phyloP scores from a whole-genome alignment of 495 filamentous ascomycete genomes.

The Talaromyces stipitatus region DNA sequence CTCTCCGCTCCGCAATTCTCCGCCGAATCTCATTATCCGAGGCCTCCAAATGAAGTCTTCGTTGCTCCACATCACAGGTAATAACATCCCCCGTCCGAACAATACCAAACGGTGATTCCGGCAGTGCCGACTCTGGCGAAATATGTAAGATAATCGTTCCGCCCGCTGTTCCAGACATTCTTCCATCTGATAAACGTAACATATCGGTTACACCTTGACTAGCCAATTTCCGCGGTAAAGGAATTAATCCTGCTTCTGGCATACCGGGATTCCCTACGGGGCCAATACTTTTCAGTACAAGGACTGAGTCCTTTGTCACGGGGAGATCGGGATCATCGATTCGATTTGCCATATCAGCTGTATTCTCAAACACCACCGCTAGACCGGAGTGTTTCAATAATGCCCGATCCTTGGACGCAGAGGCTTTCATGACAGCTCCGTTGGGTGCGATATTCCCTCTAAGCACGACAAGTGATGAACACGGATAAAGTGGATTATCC shows the following conservation, averaged over 20 bases:
- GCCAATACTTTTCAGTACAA: slow-evolving; percentile 55
- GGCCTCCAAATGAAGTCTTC: slow-evolving; percentile 39
- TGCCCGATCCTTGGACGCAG: slow-evolving; percentile 46
- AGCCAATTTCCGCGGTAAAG: slow-evolving; percentile 56
- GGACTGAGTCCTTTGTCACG: slow-evolving; percentile 44
- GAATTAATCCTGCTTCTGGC: slow-evolving; percentile 56
- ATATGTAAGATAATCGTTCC: slow-evolving; percentile 63
- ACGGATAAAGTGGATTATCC: slow-evolving; percentile 43
- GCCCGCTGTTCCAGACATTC: slow-evolving; percentile 63
- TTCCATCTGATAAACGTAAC: slow-evolving; percentile 57
- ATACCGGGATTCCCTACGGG: slow-evolving; percentile 60
- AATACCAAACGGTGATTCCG: slow-evolving; percentile 50
- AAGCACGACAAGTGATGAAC: slow-evolving; percentile 46
- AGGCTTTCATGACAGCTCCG: slow-evolving; percentile 57
- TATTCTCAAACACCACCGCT: slow-evolving; percentile 52
- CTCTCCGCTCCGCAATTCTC: slow-evolving; percentile 29
- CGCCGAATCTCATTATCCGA: slow-evolving; percentile 36
- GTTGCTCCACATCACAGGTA: slow-evolving; percentile 40
- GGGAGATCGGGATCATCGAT: slow-evolving; percentile 50
- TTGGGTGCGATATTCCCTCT: slow-evolving; percentile 48
- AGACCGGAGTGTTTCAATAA: slow-evolving; percentile 45
- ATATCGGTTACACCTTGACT: slow-evolving; percentile 54
- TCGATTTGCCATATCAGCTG: slow-evolving; percentile 46
- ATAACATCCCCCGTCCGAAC: slow-evolving; percentile 53
- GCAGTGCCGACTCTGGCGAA: slow-evolving; percentile 52